phyloP scores from a whole-genome alignment of 176 grass and related monocot genomes.

The Ensete ventricosum region DNA sequence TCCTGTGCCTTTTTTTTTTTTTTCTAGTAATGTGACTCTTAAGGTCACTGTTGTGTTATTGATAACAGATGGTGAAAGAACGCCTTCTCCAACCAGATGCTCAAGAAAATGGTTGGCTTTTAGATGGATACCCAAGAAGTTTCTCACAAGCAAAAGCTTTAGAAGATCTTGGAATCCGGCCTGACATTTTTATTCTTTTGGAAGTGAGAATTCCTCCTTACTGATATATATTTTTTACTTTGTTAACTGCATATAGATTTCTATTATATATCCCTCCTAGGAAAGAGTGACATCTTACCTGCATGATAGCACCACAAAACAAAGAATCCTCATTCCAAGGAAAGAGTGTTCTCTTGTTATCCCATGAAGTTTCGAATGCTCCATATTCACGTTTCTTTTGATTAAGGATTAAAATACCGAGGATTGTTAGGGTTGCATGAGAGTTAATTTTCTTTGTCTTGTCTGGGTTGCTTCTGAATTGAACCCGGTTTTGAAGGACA shows the following conservation, averaged over 20 bases:
- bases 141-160: slow-evolving; percentile 78
- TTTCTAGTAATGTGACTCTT: neutral
- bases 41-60: neutral
- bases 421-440: no score
- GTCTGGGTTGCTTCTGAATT: no score
- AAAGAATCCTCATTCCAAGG: neutral
- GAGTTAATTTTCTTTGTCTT: no score
- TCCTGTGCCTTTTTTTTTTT: neutral
- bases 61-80: slow-evolving; percentile 70
- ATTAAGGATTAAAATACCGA: no score
- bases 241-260: neutral
- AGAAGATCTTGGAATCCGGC: slow-evolving; percentile 66
- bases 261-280: neutral
- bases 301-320: neutral
- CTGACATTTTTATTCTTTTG: slow-evolving; percentile 77
- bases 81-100: slow-evolving; percentile 78
- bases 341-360: neutral
- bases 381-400: neutral
- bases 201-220: slow-evolving; percentile 45
- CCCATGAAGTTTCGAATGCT: neutral
- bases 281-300: neutral
- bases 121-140: slow-evolving; percentile 96
- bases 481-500: no score
- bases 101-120: slow-evolving; percentile 80
- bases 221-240: neutral